phyloP scores from a whole-genome alignment of 2,329 filamentous ascomycete genomes.

The Nigrospora oryzae region DNA sequence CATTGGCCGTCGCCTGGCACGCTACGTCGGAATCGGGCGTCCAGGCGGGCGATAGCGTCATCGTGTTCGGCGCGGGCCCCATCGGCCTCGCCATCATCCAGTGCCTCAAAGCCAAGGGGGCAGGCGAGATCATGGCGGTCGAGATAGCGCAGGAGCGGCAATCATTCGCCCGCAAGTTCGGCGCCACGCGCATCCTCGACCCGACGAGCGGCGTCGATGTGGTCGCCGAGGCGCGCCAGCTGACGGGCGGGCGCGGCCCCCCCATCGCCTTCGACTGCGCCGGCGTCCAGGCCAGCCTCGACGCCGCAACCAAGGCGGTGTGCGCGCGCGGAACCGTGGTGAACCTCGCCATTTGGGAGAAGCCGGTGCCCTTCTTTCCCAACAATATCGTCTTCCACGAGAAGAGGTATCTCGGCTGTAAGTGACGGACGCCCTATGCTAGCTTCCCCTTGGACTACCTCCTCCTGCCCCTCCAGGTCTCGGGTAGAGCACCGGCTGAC shows the following conservation, averaged over 20 bases:
- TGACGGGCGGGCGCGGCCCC: conserved; percentile 41
- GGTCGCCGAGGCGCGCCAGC: conserved; percentile 30
- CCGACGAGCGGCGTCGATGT: conserved; percentile 38
- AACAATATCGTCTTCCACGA: conserved; percentile 46
- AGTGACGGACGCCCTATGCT: neutral
- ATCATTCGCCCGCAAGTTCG: conserved; percentile 41
- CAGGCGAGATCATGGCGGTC: conserved; percentile 46
- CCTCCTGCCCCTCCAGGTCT: neutral
- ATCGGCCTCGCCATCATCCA: conserved; percentile 54
- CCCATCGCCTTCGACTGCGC: conserved; percentile 56
- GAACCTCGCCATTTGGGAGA: conserved; percentile 59
- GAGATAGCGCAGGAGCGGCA: conserved; percentile 44
- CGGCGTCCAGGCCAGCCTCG: conserved; percentile 43
- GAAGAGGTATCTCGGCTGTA: conserved; percentile 36
- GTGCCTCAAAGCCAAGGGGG: conserved; percentile 44
- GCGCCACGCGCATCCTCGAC: conserved; percentile 45
- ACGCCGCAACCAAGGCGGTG: conserved; percentile 37
- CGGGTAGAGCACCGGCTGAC: conserved; percentile 1
- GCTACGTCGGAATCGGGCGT: conserved; percentile 42
- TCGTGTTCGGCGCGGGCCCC: conserved; percentile 54
- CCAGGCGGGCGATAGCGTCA: conserved; percentile 32
- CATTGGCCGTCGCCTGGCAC: conserved; percentile 57
- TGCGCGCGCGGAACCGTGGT: conserved; percentile 47
- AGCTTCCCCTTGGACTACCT: no score
- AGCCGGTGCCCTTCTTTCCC: conserved; percentile 39